Percentiles rank a stretch among this genome's conserved stretches.
Evolutionary conservation across 805 yeast genomes (phyloP).

Genomic region (Starmerella gropengiesseri): DNA sequence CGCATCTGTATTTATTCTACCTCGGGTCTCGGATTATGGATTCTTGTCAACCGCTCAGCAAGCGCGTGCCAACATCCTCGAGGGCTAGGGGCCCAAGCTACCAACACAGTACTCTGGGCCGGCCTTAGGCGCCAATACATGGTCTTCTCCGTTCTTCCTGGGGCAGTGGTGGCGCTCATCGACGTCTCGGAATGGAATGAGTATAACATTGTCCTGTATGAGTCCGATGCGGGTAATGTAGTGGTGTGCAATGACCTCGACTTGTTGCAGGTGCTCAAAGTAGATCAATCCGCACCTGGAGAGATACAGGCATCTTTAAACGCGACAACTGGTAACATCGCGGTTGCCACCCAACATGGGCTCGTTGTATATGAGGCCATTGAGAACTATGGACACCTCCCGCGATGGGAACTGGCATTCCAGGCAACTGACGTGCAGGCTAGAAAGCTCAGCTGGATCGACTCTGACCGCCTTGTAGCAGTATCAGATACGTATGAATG

Average conservation of each 20-base stretch:
- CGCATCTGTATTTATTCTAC: too few relatives aligned
- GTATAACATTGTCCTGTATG: slow-evolving; percentile 52
- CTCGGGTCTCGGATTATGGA: too few relatives aligned
- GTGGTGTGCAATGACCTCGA: slow-evolving; percentile 41
- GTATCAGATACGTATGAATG: slow-evolving; percentile 15
- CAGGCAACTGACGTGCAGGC: slow-evolving; percentile 2
- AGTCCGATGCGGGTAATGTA: slow-evolving; percentile 81
- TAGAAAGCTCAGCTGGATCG: slow-evolving; percentile 51
- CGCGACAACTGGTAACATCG: slow-evolving; percentile 41
- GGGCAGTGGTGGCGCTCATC: slow-evolving; percentile 34
- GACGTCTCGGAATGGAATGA: slow-evolving; percentile 56
- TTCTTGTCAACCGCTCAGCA: too few relatives aligned
- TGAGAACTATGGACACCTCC: slow-evolving; percentile 20
- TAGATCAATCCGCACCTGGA: slow-evolving; percentile 56
- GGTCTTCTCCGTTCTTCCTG: slow-evolving; percentile 50
- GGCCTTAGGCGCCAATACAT: background rate
- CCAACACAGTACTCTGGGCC: too few relatives aligned
- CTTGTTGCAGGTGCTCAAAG: slow-evolving; percentile 50
- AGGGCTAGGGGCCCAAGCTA: too few relatives aligned
- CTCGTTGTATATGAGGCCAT: slow-evolving; percentile 25
- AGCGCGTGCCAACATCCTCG: too few relatives aligned
- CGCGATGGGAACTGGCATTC: slow-evolving; percentile 8
- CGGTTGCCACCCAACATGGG: slow-evolving; percentile 22
- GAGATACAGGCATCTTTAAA: slow-evolving; percentile 57
- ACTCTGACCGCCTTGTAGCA: slow-evolving; percentile 42